Evolutionary conservation across 495 filamentous ascomycete species (phyloP).

Genomic region (Penicillium ucsense): DNA sequence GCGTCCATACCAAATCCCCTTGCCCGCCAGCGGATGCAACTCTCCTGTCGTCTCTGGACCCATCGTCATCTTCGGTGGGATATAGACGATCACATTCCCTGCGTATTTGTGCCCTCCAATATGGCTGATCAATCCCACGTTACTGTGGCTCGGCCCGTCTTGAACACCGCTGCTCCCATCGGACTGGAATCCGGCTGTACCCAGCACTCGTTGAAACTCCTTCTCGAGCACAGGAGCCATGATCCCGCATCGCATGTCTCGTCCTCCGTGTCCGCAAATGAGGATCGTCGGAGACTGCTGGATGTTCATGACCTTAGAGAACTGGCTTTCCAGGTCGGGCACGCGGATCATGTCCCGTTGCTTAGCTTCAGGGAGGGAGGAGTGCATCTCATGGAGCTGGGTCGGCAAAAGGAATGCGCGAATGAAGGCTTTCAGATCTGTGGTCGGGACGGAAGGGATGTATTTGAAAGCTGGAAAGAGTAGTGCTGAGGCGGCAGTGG

Average conservation of each 20-base stretch:
- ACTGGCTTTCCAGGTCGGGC: slow-evolving; percentile 23
- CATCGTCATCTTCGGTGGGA: slow-evolving; percentile 49
- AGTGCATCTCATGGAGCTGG: slow-evolving; percentile 48
- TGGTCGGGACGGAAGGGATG: slow-evolving; percentile 53
- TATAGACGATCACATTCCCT: slow-evolving; percentile 85
- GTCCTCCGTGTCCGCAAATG: slow-evolving; percentile 73
- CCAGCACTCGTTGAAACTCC: slow-evolving; percentile 53
- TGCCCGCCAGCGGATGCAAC: slow-evolving; percentile 55
- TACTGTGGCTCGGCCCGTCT: slow-evolving; percentile 31
- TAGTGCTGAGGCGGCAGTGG: slow-evolving; percentile 50
- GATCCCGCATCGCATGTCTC: slow-evolving; percentile 73
- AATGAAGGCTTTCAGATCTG: slow-evolving; percentile 26
- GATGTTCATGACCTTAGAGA: slow-evolving; percentile 42
- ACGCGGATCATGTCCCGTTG: slow-evolving; percentile 19
- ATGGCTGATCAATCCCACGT: slow-evolving; percentile 74
- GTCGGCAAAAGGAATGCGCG: slow-evolving; percentile 41
- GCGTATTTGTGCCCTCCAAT: slow-evolving; percentile 90
- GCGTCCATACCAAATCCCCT: slow-evolving; percentile 88
- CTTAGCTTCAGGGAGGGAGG: slow-evolving; percentile 32
- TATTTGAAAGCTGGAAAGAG: slow-evolving; percentile 74
- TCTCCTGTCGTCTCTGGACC: neutral
- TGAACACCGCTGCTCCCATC: slow-evolving; percentile 5
- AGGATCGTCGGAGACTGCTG: slow-evolving; percentile 58
- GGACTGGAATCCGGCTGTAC: slow-evolving; percentile 20
- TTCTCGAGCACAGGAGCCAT: slow-evolving; percentile 60